phyloP scores from a whole-genome alignment of 2,329 filamentous ascomycete genomes.

The Balansia obtecta region DNA sequence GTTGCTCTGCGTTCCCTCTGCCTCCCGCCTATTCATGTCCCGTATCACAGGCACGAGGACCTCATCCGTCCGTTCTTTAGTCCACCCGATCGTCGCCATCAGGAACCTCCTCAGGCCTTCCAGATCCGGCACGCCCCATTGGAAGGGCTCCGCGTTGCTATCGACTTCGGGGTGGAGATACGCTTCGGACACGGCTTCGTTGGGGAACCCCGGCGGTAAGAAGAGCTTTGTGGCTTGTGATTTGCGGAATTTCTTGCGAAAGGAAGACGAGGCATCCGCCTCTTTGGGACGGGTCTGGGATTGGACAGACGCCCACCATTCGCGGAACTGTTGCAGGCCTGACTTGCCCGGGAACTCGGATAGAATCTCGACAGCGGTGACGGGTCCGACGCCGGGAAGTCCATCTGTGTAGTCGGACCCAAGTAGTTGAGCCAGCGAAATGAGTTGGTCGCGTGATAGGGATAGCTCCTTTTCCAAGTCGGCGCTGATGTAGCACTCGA shows the following conservation, averaged over 20 bases:
- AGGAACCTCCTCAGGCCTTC: constrained; percentile 74
- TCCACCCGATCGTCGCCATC: constrained; percentile 90
- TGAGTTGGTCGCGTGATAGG: constrained; percentile 74
- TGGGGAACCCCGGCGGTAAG: constrained; percentile 69
- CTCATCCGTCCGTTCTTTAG: constrained; percentile 82
- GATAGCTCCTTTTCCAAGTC: constrained; percentile 87
- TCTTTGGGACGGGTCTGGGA: constrained; percentile 48
- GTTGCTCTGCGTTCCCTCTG: constrained; percentile 88
- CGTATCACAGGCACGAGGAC: constrained; percentile 88
- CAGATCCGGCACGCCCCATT: constrained; percentile 92
- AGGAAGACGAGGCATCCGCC: constrained; percentile 46
- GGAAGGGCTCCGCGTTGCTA: constrained; percentile 61
- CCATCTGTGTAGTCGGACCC: constrained; percentile 95
- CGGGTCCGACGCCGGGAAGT: constrained; percentile 78
- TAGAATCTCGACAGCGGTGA: constrained; percentile 87
- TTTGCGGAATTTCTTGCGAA: constrained; percentile 78
- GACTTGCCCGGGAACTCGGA: constrained; percentile 63
- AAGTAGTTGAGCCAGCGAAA: constrained; percentile 78
- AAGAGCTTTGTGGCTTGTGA: constrained; percentile 75
- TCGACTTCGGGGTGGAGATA: constrained; percentile 86
- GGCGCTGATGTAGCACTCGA: constrained; percentile 79
- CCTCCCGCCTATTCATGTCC: constrained; percentile 82
- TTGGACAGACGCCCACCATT: constrained; percentile 82
- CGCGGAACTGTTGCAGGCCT: constrained; percentile 61
- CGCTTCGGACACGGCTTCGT: constrained; percentile 63